A percentile compares a stretch with the other conserved stretches of the same genome.
Conservation (phyloP, 495 filamentous ascomycete genomes). For the Penicillium macrosclerotiorum region DNA sequence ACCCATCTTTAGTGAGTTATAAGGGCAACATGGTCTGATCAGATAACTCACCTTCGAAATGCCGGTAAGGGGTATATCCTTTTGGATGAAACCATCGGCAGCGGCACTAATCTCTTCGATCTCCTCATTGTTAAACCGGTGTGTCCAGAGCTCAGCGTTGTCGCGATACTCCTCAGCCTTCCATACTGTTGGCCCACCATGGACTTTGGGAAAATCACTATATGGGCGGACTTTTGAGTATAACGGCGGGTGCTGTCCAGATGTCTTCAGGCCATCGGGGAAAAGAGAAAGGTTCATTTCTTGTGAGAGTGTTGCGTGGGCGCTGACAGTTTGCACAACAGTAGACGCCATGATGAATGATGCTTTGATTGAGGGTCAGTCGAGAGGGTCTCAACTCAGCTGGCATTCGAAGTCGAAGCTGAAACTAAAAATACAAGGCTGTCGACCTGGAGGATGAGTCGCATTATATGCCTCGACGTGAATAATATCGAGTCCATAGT, state of each 20-base stretch:
- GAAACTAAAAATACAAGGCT: neutral
- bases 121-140: constrained; percentile 64
- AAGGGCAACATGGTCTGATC: too few species aligned
- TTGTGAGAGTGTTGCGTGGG: neutral
- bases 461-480: constrained; percentile 13
- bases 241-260: constrained; percentile 76
- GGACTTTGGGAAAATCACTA: constrained; percentile 67
- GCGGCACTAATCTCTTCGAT: constrained; percentile 64
- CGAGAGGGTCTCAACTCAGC: neutral
- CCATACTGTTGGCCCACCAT: constrained; percentile 78
- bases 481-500: neutral
- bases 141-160: constrained; percentile 73
- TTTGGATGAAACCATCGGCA: constrained; percentile 65
- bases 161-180: constrained; percentile 66
- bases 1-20: neutral
- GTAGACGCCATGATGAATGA: constrained; percentile 19
- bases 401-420: neutral
- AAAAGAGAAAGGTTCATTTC: constrained; percentile 35
- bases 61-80: constrained; percentile 63
- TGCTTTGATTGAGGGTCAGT: too few species aligned
- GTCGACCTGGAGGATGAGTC: too few species aligned
- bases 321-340: constrained; percentile 6
- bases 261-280: constrained; percentile 63
- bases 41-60: constrained; percentile 58
- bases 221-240: constrained; percentile 67